Conservation (phyloP, 2,329 filamentous ascomycete species). For the Helicocarpus griseus region DNA sequence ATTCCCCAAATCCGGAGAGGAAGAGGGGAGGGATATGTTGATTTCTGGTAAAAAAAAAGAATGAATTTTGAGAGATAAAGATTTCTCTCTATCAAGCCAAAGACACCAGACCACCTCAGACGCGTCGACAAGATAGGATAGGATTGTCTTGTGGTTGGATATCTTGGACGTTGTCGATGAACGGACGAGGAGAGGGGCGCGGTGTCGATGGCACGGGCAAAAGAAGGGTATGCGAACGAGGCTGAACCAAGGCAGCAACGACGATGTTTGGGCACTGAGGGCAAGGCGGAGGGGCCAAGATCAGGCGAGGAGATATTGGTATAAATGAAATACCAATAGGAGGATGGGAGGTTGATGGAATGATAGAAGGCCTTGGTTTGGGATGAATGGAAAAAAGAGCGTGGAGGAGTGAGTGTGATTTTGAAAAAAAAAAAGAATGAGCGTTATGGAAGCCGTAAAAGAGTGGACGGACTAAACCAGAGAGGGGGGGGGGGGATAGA, state of each 20-base stretch:
- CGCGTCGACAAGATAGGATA: not conserved
- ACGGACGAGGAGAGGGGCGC: not conserved
- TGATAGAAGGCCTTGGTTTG: no score
- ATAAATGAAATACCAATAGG: not conserved
- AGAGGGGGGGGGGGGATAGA: slow-evolving; percentile 16
- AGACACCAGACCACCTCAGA: not conserved
- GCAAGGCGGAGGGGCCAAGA: not conserved
- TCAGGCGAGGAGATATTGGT: slow-evolving; percentile 6
- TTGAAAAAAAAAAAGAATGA: slow-evolving; percentile 7
- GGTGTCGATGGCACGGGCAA: not conserved
- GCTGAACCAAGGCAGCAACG: slow-evolving; percentile 15
- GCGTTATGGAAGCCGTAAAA: slow-evolving; percentile 37
- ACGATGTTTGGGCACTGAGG: slow-evolving; percentile 3
- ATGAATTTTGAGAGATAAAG: not conserved
- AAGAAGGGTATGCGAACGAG: slow-evolving; percentile 2
- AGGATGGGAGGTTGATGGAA: slow-evolving; percentile 24
- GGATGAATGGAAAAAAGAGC: no score
- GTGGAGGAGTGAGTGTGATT: not conserved
- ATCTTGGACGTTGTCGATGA: not conserved
- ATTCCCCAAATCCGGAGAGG: no score
- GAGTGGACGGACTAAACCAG: slow-evolving; percentile 40
- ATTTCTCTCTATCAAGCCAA: not conserved
- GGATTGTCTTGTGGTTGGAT: not conserved
- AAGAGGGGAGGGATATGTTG: no score
- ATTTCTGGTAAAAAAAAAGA: not conserved